Evolutionary conservation across 768 basidiomycete genomes (phyloP).

Genomic region (Piloderma croceum): DNA sequence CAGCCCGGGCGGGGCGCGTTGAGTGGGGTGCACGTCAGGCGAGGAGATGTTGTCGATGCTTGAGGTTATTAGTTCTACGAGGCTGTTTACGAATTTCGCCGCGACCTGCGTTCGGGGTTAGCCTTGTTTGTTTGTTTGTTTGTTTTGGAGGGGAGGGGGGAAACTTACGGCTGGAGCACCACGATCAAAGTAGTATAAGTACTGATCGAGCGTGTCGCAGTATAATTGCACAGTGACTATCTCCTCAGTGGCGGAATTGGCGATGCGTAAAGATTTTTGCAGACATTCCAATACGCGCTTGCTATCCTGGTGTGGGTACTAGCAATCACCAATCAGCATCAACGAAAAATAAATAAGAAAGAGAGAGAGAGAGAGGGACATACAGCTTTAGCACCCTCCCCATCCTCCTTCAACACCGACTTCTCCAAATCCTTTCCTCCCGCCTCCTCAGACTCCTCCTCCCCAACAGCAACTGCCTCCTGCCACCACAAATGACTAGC

Average conservation of each 20-base stretch:
- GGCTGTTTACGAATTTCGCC: constrained; percentile 92
- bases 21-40: constrained; percentile 82
- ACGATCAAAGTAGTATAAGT: constrained; percentile 93
- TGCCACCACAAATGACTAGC: constrained; percentile 99
- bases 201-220: constrained; percentile 92
- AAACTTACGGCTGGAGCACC: constrained; percentile 80
- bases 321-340: no score
- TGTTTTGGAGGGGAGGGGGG: background rate
- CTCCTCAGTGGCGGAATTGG: constrained; percentile 94
- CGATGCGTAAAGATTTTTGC: constrained; percentile 93
- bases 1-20: constrained; percentile 81
- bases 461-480: constrained; percentile 42
- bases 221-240: constrained; percentile 95
- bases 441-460: constrained; percentile 26
- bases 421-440: constrained; percentile 28
- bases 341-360: background rate
- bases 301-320: constrained; percentile 90
- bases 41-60: constrained; percentile 90
- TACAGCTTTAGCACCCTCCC: constrained; percentile 46
- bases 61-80: constrained; percentile 92
- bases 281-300: constrained; percentile 97
- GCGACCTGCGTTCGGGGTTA: constrained; percentile 57
- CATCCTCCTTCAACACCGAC: constrained; percentile 31
- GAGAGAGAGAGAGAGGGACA: constrained; percentile 23
- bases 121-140: no score